These are phyloP conservation scores for Cupressus sempervirens DNA, from an alignment of 75 land plant species.

Conservation along the genomic window DNA sequence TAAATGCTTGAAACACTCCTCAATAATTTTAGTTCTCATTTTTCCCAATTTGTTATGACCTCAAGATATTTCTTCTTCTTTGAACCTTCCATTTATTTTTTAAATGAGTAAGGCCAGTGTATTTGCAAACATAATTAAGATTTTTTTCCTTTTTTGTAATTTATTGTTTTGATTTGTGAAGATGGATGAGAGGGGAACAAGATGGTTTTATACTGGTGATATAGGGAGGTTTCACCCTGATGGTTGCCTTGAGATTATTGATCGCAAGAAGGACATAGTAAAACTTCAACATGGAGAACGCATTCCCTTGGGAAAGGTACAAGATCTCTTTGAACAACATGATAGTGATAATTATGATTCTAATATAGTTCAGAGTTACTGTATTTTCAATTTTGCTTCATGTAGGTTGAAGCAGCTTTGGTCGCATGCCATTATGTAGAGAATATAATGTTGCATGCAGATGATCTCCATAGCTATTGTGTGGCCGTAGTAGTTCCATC, in stretches of 20 bases:
- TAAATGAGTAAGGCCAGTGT: not conserved
- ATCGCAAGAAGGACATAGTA: constrained; percentile 90
- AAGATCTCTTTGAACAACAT: not conserved
- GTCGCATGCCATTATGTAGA: constrained; percentile 58
- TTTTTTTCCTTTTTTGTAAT: not conserved
- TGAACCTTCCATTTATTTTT: not conserved
- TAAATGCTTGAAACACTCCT: not conserved
- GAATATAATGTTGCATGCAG: constrained; percentile 82
- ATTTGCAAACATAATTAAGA: not conserved
- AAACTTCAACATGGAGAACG: constrained; percentile 98
- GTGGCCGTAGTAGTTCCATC: constrained; percentile 73
- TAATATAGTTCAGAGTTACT: not conserved
- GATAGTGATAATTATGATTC: not conserved
- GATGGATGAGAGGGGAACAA: constrained; percentile 78
- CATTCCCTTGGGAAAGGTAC: constrained; percentile 93
- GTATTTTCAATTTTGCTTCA: not conserved
- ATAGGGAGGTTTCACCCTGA: constrained; percentile 91
- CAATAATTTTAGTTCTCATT: not conserved
- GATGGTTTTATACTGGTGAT: constrained; percentile 98
- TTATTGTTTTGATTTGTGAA: not conserved
- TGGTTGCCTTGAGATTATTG: constrained; percentile 93
- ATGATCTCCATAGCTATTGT: constrained; percentile 74
- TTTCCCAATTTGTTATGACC: not conserved
- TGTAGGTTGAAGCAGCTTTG: constrained; percentile 79
- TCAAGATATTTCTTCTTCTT: not conserved